Conservation (phyloP, 192 early-diverging fungal genomes). For the Coemansia sp. region DNA sequence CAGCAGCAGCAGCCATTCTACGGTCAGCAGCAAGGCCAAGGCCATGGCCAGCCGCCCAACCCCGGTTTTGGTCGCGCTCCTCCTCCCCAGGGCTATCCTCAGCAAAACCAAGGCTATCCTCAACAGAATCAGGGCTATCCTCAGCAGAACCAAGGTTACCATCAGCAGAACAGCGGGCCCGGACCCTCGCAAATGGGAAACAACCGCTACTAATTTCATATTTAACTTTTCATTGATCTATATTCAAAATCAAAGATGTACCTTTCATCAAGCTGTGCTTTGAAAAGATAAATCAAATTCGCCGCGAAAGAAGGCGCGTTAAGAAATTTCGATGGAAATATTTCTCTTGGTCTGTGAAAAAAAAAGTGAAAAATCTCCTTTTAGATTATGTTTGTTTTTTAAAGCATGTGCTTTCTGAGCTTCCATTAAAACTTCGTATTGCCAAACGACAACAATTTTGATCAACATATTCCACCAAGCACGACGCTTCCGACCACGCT, state of each 20-base stretch:
- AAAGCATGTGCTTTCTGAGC: neutral
- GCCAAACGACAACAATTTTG: neutral
- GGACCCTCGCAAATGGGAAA: neutral
- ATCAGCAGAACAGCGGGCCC: slow-evolving; percentile 3
- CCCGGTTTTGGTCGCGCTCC: neutral
- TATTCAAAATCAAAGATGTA: neutral
- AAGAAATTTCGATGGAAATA: neutral
- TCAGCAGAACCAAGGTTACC: neutral
- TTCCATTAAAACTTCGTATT: neutral
- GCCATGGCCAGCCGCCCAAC: neutral
- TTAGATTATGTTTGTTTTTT: neutral
- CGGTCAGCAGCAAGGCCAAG: slow-evolving; percentile 6
- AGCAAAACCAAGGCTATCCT: slow-evolving; percentile 1
- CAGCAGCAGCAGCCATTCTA: neutral
- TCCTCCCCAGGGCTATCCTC: neutral
- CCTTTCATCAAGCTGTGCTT: no score
- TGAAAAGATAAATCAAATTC: no score
- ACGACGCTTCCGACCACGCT: neutral
- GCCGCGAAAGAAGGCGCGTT: neutral
- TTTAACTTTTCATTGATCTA: neutral
- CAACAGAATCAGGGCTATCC: slow-evolving; percentile 8
- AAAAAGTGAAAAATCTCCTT: slow-evolving; percentile 1
- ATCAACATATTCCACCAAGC: neutral
- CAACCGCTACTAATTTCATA: neutral
- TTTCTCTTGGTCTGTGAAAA: neutral